phyloP scores from a whole-genome alignment of 1,284 basidiomycete species.

The Cryptococcus sp. region DNA sequence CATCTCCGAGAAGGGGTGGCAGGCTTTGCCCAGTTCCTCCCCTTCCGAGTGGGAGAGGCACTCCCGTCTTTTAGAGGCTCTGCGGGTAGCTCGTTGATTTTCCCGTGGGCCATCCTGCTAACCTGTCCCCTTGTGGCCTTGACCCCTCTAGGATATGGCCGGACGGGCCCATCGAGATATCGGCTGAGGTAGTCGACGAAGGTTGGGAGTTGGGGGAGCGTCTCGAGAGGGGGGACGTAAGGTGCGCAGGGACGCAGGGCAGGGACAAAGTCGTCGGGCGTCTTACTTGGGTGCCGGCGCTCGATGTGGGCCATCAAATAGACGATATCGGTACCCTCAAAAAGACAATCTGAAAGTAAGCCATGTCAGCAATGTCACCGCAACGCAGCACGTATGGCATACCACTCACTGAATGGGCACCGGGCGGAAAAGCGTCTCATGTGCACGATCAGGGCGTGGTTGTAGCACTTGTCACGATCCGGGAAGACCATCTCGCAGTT shows the following conservation, averaged over 20 bases:
- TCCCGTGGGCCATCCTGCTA: too few species aligned
- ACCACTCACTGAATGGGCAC: slow-evolving; percentile 37
- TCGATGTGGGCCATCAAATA: slow-evolving; percentile 33
- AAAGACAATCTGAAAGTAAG: slow-evolving; percentile 26
- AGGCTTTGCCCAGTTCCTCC: too few species aligned
- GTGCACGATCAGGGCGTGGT: slow-evolving; percentile 28
- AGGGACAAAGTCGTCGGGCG: slow-evolving; percentile 40
- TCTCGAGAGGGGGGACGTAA: too few species aligned
- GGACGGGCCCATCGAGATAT: too few species aligned
- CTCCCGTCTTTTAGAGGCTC: too few species aligned
- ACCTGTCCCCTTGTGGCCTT: too few species aligned
- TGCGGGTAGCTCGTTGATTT: too few species aligned
- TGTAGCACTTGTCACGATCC: slow-evolving; percentile 19
- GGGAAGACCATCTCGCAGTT: slow-evolving; percentile 18
- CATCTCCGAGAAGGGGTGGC: too few species aligned
- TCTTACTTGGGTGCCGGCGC: slow-evolving; percentile 25
- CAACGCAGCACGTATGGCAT: background rate
- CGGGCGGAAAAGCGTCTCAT: slow-evolving; percentile 32
- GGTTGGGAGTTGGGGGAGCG: too few species aligned
- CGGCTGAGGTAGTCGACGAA: too few species aligned
- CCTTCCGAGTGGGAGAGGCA: too few species aligned
- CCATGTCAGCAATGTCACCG: background rate
- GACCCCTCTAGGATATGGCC: too few species aligned
- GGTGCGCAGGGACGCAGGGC: slow-evolving; percentile 13
- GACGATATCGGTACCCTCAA: slow-evolving; percentile 25